phyloP scores from a whole-genome alignment of 768 basidiomycete genomes.

The Cystofilobasidium ferigula region DNA sequence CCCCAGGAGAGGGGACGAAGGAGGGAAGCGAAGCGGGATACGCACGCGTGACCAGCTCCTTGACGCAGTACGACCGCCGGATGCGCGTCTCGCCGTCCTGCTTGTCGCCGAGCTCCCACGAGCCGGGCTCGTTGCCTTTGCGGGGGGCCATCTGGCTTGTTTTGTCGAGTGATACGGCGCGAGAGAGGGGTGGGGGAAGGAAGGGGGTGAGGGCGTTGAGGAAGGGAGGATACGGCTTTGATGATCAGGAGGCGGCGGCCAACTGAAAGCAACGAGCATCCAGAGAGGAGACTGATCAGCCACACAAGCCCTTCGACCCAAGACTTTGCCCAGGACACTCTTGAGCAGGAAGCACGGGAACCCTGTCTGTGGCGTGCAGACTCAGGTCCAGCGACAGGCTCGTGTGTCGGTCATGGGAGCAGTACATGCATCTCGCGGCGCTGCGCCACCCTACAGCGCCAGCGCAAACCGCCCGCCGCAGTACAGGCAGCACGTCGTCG shows the following conservation, averaged over 20 bases:
- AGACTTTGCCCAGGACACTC: no score
- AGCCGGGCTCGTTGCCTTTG: constrained; percentile 26
- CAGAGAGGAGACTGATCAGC: no score
- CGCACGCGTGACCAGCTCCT: constrained; percentile 22
- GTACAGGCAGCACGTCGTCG: constrained; percentile 6
- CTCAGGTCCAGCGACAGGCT: no score
- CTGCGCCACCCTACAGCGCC: no score
- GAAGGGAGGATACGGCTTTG: not conserved
- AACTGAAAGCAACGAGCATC: no score
- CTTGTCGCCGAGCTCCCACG: constrained; percentile 38
- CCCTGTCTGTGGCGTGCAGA: no score
- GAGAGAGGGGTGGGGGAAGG: not conserved
- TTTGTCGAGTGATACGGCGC: not conserved
- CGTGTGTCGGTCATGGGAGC: no score
- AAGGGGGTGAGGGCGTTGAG: not conserved
- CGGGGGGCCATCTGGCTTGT: constrained; percentile 18
- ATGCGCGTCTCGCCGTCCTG: constrained; percentile 36
- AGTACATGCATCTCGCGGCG: no score
- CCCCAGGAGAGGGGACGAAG: not conserved
- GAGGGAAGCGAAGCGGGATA: not conserved
- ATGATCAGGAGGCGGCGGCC: no score
- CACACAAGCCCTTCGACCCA: no score
- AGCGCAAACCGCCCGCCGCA: constrained; percentile 9
- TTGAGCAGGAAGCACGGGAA: no score
- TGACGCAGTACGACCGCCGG: constrained; percentile 35